A percentile compares a stretch with the other conserved stretches of the same genome.
These are phyloP conservation scores for Pichia sp. DNA, from an alignment of 1,139 yeast species.

Conservation along the genomic window DNA sequence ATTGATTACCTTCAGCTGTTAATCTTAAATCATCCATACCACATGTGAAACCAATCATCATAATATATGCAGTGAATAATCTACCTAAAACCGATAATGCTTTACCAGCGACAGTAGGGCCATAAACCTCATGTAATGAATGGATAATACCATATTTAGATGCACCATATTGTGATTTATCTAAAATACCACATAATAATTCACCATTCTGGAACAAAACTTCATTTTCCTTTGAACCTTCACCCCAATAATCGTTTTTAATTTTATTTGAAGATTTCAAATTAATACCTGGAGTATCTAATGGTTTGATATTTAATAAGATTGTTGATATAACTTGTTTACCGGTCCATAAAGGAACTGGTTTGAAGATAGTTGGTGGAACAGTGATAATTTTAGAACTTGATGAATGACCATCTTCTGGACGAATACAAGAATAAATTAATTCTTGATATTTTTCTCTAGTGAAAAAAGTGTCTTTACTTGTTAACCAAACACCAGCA, in stretches of 20 bases:
- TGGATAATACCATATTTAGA: constrained; percentile 96
- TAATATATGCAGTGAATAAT: constrained; percentile 87
- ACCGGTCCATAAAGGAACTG: constrained; percentile 96
- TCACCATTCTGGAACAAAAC: constrained; percentile 86
- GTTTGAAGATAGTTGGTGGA: constrained; percentile 86
- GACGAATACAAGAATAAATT: constrained; percentile 88
- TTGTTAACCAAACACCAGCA: constrained; percentile 98
- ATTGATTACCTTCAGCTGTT: constrained; percentile 81
- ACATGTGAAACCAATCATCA: constrained; percentile 92
- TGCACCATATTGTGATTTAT: constrained; percentile 98
- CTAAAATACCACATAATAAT: constrained; percentile 84
- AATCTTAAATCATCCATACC: constrained; percentile 99
- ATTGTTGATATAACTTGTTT: constrained; percentile 94
- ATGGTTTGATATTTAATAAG: constrained; percentile 77
- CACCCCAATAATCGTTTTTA: constrained; percentile 93
- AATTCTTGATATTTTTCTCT: constrained; percentile 91
- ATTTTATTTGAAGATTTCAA: constrained; percentile 78
- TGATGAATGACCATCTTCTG: constrained; percentile 96
- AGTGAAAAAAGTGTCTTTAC: constrained; percentile 83
- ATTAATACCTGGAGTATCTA: constrained; percentile 84
- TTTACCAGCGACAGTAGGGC: constrained; percentile 85
- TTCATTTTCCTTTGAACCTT: constrained; percentile 72
- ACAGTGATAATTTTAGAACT: constrained; percentile 65
- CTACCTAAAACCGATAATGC: constrained; percentile 87
- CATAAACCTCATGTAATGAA: constrained; percentile 92